Percentiles rank a stretch among this genome's conserved stretches.
phyloP scores from a whole-genome alignment of 352 stramenopile genomes.

The Globisporangium abappressorium region DNA sequence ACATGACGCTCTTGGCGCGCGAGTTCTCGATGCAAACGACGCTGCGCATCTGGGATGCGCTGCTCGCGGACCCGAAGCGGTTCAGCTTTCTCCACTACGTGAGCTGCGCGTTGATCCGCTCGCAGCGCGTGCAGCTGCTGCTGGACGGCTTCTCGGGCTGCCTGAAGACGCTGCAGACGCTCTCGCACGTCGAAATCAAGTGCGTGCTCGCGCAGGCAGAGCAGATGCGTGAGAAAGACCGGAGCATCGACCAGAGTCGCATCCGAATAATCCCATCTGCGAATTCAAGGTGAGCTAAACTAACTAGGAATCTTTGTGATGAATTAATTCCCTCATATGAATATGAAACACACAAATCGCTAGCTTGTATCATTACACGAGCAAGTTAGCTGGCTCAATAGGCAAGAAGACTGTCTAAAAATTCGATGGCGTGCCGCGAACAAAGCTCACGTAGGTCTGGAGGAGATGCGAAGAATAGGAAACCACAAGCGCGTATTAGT shows the following conservation, averaged over 20 bases:
- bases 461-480: neutral
- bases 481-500: neutral
- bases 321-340: neutral
- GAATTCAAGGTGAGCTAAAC: neutral
- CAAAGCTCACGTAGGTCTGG: slow-evolving; percentile 19
- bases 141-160: slow-evolving; percentile 35
- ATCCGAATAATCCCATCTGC: neutral
- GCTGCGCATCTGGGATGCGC: slow-evolving; percentile 57
- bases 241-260: slow-evolving; percentile 27
- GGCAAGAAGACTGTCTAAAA: neutral
- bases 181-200: slow-evolving; percentile 30
- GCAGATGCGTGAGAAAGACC: slow-evolving; percentile 50
- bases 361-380: neutral
- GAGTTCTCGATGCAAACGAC: slow-evolving; percentile 61
- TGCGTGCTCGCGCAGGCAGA: slow-evolving; percentile 34
- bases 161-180: slow-evolving; percentile 44
- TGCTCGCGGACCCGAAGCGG: slow-evolving; percentile 54
- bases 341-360: neutral
- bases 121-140: slow-evolving; percentile 36
- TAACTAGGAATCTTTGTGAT: neutral
- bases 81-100: slow-evolving; percentile 77
- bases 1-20: slow-evolving; percentile 59
- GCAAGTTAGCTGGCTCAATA: neutral
- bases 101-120: slow-evolving; percentile 51
- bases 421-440: slow-evolving; percentile 9